Base-by-base conservation (phyloP, 768 basidiomycete species). In the Tylopilus subfusipes region DNA sequence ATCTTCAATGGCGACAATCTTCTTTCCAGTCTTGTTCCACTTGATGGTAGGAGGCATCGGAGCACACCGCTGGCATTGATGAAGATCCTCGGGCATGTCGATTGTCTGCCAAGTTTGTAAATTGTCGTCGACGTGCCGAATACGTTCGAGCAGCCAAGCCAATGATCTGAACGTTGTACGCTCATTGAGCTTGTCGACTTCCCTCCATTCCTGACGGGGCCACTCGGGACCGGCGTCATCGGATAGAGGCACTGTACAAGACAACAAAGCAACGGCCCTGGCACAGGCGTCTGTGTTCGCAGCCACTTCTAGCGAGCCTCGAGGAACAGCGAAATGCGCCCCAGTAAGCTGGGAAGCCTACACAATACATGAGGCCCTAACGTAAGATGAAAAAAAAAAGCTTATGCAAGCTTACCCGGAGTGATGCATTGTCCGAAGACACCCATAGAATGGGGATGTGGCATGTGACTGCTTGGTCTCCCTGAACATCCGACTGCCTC, bases 151-250 rank as follows among this genome's bases (percentile, higher is more conserved):
- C 19, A 97, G 72, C 94, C 95, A 98, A 2, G 93, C 88, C 16
- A 96, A 67, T 5, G 85, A 77, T 56, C 82, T 83, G 76, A 94
- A 96, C 1, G 84, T 86, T 12, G 80, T 75, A 4, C 93, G 85
- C 65, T 96, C 91, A 61, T 95, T 87, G 10, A 92, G 76, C 60
- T 90, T 87, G 68, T 96, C 92, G 42, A 98, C 83, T 61, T 93
- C 88, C 39, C 72, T 74, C 92, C 91, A 97, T 6, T 63, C 56
- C 13, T 79, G 83, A 29, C 75, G 76, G 6, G 88, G 82, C 95
- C 95, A 98, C 63, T 93, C 87, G 1, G 81, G 65, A 27, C 86
- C 86, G 14, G 85, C 86, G 64, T 89, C 81, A 13, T 80, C 78
- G 14, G 76, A 76, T 48, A 96, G 80, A 34, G 87, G 83, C 38